Evolutionary conservation across 2,329 filamentous ascomycete genomes (phyloP), one percentile per base, ranked within the genome.

Genomic region (Sporothrix brunneoviolacea): DNA sequence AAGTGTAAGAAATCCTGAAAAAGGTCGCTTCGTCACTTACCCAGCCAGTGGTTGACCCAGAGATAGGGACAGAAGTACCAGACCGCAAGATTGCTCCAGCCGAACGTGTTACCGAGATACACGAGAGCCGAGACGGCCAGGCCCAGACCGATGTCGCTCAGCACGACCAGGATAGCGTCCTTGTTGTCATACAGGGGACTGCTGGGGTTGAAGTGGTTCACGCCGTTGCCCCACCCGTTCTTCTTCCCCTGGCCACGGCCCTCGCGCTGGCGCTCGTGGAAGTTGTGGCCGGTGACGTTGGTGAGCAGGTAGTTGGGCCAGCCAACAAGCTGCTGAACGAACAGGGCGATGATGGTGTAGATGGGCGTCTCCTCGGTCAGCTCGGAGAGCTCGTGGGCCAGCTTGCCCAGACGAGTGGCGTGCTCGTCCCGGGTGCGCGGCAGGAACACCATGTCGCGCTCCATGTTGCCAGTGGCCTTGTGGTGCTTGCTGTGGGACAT

Each of bases 401-500:
- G 62, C 62, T 77, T 80, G 62, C 90, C 88, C 54, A 91, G 68
- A 53, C 86, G 84, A 54, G 76, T 77, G 58, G 90, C 88, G 64
- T 87, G 91, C 65, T 86, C 73, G 59, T 93, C 82, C 53, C 91
- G 84, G 50, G 90, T 95, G 71, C 88, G 88, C 54, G 93, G 93
- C n/a, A 97, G 77, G 67, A 96, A 97, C 57, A 97, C 93, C 93
- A 98, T 98, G 72, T 98, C 93, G 60, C 91, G 88, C 72, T 94
- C 90, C 73, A 98, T 84, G 77, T 98, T 82, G 62, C 91, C 93
- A 35, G 93, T 98, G 57, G 91, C 90, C 80, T 97, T 97, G 86
- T 98, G 93, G 77, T 98, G 93, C 82, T 95, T 95, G 75, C 89
- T 87, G 75, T 98, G 93, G 59, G 90, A 95, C 71, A 97, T 91